Evolutionary conservation across 1,139 yeast species (phyloP).

Genomic region (Candida pseudocylindracea): DNA sequence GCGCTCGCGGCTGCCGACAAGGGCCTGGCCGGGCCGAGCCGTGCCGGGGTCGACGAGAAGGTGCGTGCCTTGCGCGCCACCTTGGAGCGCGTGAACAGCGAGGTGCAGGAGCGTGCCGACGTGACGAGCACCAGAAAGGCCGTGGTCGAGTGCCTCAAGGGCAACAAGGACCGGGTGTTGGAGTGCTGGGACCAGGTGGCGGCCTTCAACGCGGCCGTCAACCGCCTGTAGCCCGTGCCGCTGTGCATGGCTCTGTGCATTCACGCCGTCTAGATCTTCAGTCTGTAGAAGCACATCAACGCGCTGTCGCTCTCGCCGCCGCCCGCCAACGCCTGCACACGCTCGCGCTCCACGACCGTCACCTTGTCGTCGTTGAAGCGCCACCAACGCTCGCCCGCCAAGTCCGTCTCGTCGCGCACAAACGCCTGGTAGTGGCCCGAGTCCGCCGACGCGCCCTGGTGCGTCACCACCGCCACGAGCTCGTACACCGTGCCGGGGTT

Average conservation of each 20-base stretch:
- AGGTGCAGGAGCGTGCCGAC: conserved; percentile 11
- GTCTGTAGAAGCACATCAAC: conserved; percentile 65
- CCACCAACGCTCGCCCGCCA: conserved; percentile 67
- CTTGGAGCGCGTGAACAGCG: conserved; percentile 16
- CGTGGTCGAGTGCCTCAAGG: conserved; percentile 43
- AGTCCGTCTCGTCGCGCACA: conserved; percentile 45
- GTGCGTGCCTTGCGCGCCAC: conserved; percentile 20
- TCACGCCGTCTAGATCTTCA: too few species aligned
- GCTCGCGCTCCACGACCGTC: conserved; percentile 50
- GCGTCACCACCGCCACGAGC: conserved; percentile 68
- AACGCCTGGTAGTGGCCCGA: conserved; percentile 94
- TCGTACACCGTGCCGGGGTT: conserved; percentile 82
- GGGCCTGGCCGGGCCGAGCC: conserved; percentile 6
- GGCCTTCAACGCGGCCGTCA: conserved; percentile 34
- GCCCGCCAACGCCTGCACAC: conserved; percentile 71
- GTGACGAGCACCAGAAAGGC: conserved; percentile 24
- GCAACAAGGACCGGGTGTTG: conserved; percentile 52
- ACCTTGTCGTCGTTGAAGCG: conserved; percentile 89
- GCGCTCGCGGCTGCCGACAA: conserved; percentile 12
- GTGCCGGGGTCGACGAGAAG: conserved; percentile 14
- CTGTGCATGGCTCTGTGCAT: too few species aligned
- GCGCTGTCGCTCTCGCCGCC: conserved; percentile 98
- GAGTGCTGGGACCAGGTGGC: conserved; percentile 81
- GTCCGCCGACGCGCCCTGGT: conserved; percentile 89
- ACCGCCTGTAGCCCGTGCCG: conserved; percentile 8